Percentiles rank a stretch among this genome's conserved stretches.
Conservation (phyloP, 371 early-diverging fungal species). For the Nematocida sp. region DNA sequence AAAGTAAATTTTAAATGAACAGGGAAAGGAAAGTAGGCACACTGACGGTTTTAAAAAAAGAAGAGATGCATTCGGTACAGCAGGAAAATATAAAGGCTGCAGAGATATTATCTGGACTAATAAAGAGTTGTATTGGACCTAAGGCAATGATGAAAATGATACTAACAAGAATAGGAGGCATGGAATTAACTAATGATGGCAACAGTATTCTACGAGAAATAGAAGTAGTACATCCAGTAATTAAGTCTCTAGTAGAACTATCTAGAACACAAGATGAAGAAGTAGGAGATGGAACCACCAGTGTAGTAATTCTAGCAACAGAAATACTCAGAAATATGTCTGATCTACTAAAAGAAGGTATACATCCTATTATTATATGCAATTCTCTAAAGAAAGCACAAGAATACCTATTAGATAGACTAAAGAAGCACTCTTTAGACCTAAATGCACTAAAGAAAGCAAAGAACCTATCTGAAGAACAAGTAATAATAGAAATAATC, state of each 20-base stretch:
- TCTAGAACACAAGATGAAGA: conserved; percentile 99
- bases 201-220: conserved; percentile 96
- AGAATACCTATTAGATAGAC: background rate
- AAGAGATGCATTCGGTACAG: conserved; percentile 47
- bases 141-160: conserved; percentile 99
- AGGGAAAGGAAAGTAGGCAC: conserved; percentile 47
- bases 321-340: conserved; percentile 60
- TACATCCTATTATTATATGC: conserved; percentile 94
- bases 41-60: conserved; percentile 53
- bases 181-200: conserved; percentile 98
- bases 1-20: no score
- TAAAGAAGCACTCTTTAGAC: conserved; percentile 42
- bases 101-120: conserved; percentile 67
- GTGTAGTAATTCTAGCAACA: conserved; percentile 79
- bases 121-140: conserved; percentile 96
- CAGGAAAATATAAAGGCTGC: conserved; percentile 59
- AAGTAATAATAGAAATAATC: conserved; percentile 71
- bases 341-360: conserved; percentile 72
- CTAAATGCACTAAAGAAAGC: conserved; percentile 21
- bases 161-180: conserved; percentile 97
- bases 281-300: conserved; percentile 99
- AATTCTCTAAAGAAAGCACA: conserved; percentile 67
- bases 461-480: conserved; percentile 70
- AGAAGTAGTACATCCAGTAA: conserved; percentile 97
- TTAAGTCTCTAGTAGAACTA: conserved; percentile 96